A percentile compares a stretch with the other conserved stretches of the same genome.
phyloP scores from a whole-genome alignment of 176 grass and related monocot species.

The Typha latifolia region DNA sequence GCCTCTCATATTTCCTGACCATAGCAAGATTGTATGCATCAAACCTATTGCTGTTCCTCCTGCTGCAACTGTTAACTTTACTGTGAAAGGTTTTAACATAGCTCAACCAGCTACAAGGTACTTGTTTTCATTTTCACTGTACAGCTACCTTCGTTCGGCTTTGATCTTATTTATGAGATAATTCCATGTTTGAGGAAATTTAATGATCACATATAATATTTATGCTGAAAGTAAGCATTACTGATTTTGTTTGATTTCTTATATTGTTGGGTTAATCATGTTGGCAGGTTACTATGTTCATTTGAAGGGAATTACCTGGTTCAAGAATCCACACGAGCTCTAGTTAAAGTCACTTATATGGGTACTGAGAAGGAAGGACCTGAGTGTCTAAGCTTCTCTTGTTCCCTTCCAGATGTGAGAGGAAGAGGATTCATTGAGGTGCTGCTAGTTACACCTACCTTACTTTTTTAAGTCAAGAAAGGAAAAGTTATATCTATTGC shows the following conservation, averaged over 20 bases:
- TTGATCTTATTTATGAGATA: no score
- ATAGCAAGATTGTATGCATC: constrained; percentile 39
- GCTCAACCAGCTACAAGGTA: constrained; percentile 60
- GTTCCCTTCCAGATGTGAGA: constrained; percentile 51
- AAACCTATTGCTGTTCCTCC: constrained; percentile 60
- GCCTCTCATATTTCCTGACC: constrained; percentile 31
- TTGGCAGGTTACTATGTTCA: constrained; percentile 57
- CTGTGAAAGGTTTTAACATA: constrained; percentile 70
- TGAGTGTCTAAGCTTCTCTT: constrained; percentile 69
- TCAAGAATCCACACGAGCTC: constrained; percentile 46
- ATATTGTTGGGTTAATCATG: neutral
- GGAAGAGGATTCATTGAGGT: constrained; percentile 96
- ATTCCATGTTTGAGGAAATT: no score
- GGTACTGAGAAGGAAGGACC: constrained; percentile 21
- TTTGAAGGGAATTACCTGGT: constrained; percentile 74
- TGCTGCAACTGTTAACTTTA: constrained; percentile 45
- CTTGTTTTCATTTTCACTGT: constrained; percentile 1
- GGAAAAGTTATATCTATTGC: neutral
- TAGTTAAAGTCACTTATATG: constrained; percentile 19
- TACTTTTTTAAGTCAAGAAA: neutral
- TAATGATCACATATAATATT: neutral
- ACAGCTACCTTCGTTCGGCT: no score
- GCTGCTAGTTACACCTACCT: neutral
- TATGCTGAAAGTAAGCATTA: neutral
- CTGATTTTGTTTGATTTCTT: neutral